Base-by-base conservation (phyloP, 495 filamentous ascomycete genomes). In the Aspergillus affinis region DNA sequence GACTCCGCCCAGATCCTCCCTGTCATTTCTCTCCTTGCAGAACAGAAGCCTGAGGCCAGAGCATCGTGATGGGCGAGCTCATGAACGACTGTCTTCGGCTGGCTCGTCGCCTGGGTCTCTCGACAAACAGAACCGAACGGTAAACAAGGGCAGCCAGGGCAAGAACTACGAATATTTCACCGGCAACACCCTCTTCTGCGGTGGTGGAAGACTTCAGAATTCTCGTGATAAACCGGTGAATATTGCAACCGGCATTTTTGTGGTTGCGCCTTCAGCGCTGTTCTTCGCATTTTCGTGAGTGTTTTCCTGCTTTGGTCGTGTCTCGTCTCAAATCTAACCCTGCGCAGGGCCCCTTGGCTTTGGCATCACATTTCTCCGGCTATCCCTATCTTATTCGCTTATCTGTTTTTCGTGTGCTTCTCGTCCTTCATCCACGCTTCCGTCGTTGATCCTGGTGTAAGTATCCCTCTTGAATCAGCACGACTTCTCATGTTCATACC, bases 351-450 rank as follows among this genome's bases (percentile, higher is more conserved):
- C 19, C 86, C 93, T 53, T 98, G 90, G 86, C 69, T 97, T 51
- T 98, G 93, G 91, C 81, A 86, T 65, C 84, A 97, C 65, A 82
- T 96, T 64, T 96, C 92, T 17, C 94, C 94, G 12, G 93, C 91
- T 44, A 88, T 98, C 69, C 94, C 95, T 49, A 85, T 98, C 61
- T 69, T 92, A 32, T 98, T 93, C 74, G 93, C 86, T 51, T 98
- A 98, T 69, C 61, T 97, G 6, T 96, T 93, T 66, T 90, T 88
- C 67, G 77, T 98, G 21, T 94, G 90, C 73, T 82, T 96, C 46
- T 96, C 92, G 18, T 97, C 95, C 2, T 98, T 97, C 66, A 63
- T 96, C 20, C 95, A 96, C 69, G 95, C 92, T 2, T 95, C 95
- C 0, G 82, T 88, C 54, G 88, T 92, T 20, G 93, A 98, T 75